A percentile compares a stretch with the other conserved stretches of the same genome.
These are phyloP conservation scores for Syzygium aromaticum DNA, from an alignment of 345 rosid species.

Conservation along the genomic window DNA sequence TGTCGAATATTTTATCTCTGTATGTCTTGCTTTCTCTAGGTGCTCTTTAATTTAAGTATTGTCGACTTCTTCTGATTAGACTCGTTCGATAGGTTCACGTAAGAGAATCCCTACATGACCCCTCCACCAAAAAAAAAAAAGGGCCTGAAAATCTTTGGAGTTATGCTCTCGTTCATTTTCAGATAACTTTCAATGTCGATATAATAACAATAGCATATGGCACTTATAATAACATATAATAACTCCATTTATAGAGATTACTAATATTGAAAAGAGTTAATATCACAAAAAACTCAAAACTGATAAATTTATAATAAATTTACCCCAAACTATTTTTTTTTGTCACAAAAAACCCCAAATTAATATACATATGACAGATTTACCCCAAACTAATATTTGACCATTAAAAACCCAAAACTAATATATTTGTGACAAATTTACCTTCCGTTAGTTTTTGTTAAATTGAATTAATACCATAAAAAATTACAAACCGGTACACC, in stretches of 20 bases:
- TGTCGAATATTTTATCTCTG: not conserved
- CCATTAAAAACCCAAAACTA: too few species aligned
- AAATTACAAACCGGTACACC: too few species aligned
- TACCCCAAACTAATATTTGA: too few species aligned
- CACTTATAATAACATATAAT: not conserved
- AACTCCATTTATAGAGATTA: not conserved
- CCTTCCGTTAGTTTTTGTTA: too few species aligned
- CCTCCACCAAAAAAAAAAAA: not conserved
- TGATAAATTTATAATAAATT: fast-evolving
- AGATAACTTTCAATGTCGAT: not conserved
- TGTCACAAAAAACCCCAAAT: too few species aligned
- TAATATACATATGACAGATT: too few species aligned
- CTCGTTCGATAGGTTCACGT: not conserved
- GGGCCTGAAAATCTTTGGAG: not conserved
- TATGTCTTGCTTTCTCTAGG: not conserved
- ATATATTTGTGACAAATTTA: too few species aligned
- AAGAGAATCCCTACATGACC: not conserved
- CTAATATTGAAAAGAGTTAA: too few species aligned
- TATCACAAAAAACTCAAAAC: too few species aligned
- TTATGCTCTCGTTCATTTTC: not conserved
- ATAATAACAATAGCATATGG: not conserved
- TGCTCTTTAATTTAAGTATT: not conserved
- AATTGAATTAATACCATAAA: too few species aligned
- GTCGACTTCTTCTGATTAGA: not conserved
- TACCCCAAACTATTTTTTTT: too few species aligned